Percentiles rank a stretch among this genome's conserved stretches.
Evolutionary conservation across 2,329 filamentous ascomycete genomes (phyloP).

Genomic region (Neoascochyta sp.): DNA sequence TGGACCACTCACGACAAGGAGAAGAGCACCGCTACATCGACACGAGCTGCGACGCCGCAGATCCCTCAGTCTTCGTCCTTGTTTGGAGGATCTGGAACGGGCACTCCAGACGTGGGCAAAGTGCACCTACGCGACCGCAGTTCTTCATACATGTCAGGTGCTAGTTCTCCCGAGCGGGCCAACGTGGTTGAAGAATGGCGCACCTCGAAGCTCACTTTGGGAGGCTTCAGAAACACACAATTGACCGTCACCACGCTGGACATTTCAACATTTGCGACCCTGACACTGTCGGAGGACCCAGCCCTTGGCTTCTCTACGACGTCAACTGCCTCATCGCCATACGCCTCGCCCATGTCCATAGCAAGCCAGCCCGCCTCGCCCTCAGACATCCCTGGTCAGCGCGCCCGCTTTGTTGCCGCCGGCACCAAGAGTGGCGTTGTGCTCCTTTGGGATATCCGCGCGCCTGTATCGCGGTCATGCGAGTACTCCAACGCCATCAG

Average conservation of each 20-base stretch:
- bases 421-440: constrained; percentile 77
- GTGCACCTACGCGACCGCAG: constrained; percentile 22
- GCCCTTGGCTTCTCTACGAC: constrained; percentile 57
- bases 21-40: constrained; percentile 17
- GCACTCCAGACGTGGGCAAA: constrained; percentile 17
- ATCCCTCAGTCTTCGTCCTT: constrained; percentile 40
- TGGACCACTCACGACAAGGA: constrained; percentile 42
- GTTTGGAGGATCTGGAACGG: constrained; percentile 47
- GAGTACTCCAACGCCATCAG: constrained; percentile 58
- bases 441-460: constrained; percentile 80
- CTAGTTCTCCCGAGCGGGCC: constrained; percentile 37
- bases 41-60: constrained; percentile 14
- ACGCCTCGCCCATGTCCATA: constrained; percentile 52
- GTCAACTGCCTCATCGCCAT: constrained; percentile 53
- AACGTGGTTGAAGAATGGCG: constrained; percentile 61
- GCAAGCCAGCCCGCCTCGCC: constrained; percentile 44
- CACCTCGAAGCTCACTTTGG: constrained; percentile 59
- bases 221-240: constrained; percentile 55
- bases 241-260: constrained; percentile 73
- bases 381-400: constrained; percentile 74
- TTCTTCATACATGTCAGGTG: constrained; percentile 34
- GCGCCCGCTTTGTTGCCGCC: constrained; percentile 74
- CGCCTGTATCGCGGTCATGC: constrained; percentile 53
- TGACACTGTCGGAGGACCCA: constrained; percentile 76
- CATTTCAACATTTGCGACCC: constrained; percentile 65